These are phyloP conservation scores for Emericellopsis atlantica DNA, from an alignment of 2,329 filamentous ascomycete genomes.

Conservation along the genomic window DNA sequence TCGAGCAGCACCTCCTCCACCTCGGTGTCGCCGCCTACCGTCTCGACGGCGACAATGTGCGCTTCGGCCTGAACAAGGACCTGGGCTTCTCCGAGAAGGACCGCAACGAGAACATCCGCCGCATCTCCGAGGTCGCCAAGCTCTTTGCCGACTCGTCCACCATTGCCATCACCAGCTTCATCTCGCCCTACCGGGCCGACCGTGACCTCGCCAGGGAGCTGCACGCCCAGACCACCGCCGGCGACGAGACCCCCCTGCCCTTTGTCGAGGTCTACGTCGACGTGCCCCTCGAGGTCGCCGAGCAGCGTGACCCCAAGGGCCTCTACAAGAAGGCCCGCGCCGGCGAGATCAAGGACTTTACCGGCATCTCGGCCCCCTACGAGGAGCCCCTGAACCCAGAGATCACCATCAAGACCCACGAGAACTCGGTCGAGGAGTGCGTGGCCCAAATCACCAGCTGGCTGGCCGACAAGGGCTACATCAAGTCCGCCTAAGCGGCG, in stretches of 20 bases:
- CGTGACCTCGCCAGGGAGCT: conserved; percentile 69
- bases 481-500: conserved; percentile 10
- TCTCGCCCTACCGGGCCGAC: conserved; percentile 86
- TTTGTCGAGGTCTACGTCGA: conserved; percentile 95
- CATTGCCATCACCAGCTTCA: conserved; percentile 89
- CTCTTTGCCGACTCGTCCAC: conserved; percentile 86
- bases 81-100: conserved; percentile 88
- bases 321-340: conserved; percentile 93
- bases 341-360: conserved; percentile 95
- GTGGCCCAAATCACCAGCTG: conserved; percentile 76
- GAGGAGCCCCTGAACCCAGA: conserved; percentile 80
- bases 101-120: conserved; percentile 93
- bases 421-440: conserved; percentile 77
- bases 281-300: conserved; percentile 79
- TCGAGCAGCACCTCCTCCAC: conserved; percentile 93
- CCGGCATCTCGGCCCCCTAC: conserved; percentile 88
- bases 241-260: conserved; percentile 56
- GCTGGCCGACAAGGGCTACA: conserved; percentile 52
- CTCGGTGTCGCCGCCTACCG: conserved; percentile 75
- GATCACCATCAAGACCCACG: conserved; percentile 73
- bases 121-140: conserved; percentile 93
- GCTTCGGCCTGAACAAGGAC: conserved; percentile 96
- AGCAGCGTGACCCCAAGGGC: conserved; percentile 93
- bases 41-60: conserved; percentile 95
- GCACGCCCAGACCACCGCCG: conserved; percentile 43